Conservation (phyloP, 768 basidiomycete genomes). For the Paxillus involutus region DNA sequence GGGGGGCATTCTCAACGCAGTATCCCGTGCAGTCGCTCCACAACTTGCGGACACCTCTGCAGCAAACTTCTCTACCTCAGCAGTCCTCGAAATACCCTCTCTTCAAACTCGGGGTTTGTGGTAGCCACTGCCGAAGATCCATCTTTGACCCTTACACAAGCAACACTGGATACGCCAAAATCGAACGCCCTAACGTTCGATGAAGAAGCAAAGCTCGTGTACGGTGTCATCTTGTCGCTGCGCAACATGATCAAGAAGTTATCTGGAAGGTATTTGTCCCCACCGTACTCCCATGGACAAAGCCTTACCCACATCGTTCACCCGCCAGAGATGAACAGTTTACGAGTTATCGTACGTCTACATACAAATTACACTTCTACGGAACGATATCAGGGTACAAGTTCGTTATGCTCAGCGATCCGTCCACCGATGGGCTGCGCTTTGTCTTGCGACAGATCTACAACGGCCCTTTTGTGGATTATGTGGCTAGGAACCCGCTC, state of each 20-base stretch:
- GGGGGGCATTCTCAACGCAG: slow-evolving; percentile 75
- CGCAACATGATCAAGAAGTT: slow-evolving; percentile 95
- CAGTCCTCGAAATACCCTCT: slow-evolving; percentile 67
- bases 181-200: slow-evolving; percentile 80
- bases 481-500: slow-evolving; percentile 90
- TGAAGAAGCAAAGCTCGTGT: slow-evolving; percentile 96
- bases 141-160: slow-evolving; percentile 22
- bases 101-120: slow-evolving; percentile 64
- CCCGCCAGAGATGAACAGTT: slow-evolving; percentile 81
- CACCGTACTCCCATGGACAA: background rate
- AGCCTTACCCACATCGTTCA: background rate
- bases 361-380: slow-evolving; percentile 92
- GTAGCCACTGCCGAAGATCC: slow-evolving; percentile 57
- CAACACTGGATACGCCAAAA: slow-evolving; percentile 19
- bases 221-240: slow-evolving; percentile 89
- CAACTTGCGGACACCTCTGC: slow-evolving; percentile 31
- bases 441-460: slow-evolving; percentile 87
- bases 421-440: slow-evolving; percentile 77
- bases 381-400: slow-evolving; percentile 93
- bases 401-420: slow-evolving; percentile 92
- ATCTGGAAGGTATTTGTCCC: slow-evolving; percentile 59
- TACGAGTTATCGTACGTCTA: slow-evolving; percentile 84
- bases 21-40: slow-evolving; percentile 66
- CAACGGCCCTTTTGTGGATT: slow-evolving; percentile 90
- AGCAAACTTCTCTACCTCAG: slow-evolving; percentile 38